Percentiles rank a stretch among this genome's conserved stretches.
Evolutionary conservation across 2,329 filamentous ascomycete genomes (phyloP).

Genomic region (Lizonia empirigonia): DNA sequence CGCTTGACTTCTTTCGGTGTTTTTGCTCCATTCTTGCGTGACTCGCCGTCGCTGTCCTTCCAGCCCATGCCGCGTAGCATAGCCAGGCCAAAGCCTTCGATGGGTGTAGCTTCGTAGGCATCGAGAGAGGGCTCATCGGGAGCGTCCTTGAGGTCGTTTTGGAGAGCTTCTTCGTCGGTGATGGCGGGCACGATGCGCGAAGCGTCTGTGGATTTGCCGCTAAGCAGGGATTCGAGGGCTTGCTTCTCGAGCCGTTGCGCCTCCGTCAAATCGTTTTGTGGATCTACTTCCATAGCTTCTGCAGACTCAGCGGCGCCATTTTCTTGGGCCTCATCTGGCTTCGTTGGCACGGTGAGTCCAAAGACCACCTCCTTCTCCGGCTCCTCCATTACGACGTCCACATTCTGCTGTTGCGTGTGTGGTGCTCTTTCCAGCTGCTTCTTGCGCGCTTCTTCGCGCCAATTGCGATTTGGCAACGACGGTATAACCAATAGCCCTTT

Average conservation of each 20-base stretch:
- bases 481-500: conserved; percentile 63
- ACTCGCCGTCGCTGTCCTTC: conserved; percentile 70
- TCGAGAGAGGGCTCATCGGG: conserved; percentile 78
- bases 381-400: conserved; percentile 41
- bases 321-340: conserved; percentile 19
- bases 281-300: conserved; percentile 34
- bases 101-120: conserved; percentile 86
- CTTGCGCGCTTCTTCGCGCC: conserved; percentile 61
- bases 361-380: conserved; percentile 52
- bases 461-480: conserved; percentile 65
- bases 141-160: conserved; percentile 70
- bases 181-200: conserved; percentile 50
- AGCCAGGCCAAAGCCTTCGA: conserved; percentile 93
- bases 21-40: conserved; percentile 46
- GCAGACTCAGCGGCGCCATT: conserved; percentile 7
- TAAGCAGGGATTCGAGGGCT: conserved; percentile 55
- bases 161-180: conserved; percentile 70
- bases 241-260: conserved; percentile 57
- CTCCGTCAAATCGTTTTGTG: conserved; percentile 40
- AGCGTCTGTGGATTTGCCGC: conserved; percentile 46
- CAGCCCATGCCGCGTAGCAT: conserved; percentile 93
- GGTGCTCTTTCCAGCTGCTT: conserved; percentile 65
- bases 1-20: conserved; percentile 71
- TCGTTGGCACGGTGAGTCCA: conserved; percentile 59
- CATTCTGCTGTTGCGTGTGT: conserved; percentile 51